Base-by-base conservation (phyloP, 1,284 basidiomycete genomes). In the Phellinidium pouzarii region DNA sequence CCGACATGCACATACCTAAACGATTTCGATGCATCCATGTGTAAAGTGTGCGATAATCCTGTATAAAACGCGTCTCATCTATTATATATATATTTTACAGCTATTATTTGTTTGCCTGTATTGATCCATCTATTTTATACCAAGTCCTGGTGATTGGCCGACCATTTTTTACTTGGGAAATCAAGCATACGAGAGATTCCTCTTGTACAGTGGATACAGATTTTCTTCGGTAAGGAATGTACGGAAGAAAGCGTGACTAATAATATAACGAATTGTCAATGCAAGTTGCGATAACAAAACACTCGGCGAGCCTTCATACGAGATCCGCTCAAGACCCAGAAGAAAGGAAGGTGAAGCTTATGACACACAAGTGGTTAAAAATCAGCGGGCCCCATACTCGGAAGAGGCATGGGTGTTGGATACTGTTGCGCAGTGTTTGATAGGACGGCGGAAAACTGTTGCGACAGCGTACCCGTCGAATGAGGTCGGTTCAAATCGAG, bases 1-100 rank as follows among this genome's bases (percentile, higher is more conserved):
- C 51, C 61, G 1, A 12, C 12, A 0, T 66, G 65, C 53, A 67
- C 65, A 2, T 64, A 62, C 48, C 40, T 57, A 19, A 66, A 67
- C 44, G 54, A 50, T 7, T 29, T 27, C 3, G 62, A 53, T 9
- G 34, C 59, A 19, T 3, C 27, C 7, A 19, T 34, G 11, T 67
- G 66, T 49, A 58, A 59, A 43, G 56, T 65, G 29, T 67, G 65
- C 51, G 58, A 59, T n/a, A 46, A 43, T 12, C 45, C 34, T 17
- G 51, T 52, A 23, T 47, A 7, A n/a, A 47, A 25, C 29, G 22
- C 23, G 11, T 46, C 14, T 19, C 22, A n/a, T 52, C 19, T 26
- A 27, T 17, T 23, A 38, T 23, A 34, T 45, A 51, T 20, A n/a
- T n/a, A n/a, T 46, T 34, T 3, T 34, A 40, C 37, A 20, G 19